Evolutionary conservation across 306 rosid species (phyloP), one percentile per base, ranked within the genome.

Genomic region (Mimosa bimucronata): DNA sequence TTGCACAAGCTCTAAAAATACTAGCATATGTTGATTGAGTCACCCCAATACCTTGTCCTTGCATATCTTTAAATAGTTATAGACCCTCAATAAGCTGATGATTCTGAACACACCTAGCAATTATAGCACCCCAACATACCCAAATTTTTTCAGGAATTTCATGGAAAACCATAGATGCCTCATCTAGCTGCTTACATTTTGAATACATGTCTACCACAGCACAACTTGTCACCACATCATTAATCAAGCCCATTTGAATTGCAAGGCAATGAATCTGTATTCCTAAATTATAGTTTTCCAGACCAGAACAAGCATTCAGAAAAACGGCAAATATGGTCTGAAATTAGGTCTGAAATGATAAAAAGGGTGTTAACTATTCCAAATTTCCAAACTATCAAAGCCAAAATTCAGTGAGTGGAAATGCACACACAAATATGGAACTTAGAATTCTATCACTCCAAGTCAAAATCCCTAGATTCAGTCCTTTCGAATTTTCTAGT

Each of bases 21-120:
- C 97, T 92, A 74, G 97, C 98, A 83, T 92, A 94, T 40, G 90
- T 88, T 76, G 98, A 87, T 78, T 94, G 98, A 77, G 96, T 94
- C 85, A 84, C 92, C 89, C 89, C 94, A 71, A 89, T 55, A 40
- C 89, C 92, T 28, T 61, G 79, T 46, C 69, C 86, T 80, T 88
- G 89, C 97, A 90, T 90, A 79, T 86, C 91, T 83, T 83, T 90
- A 80, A 90, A 94, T 28, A 92, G 55, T 26, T 85, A 77, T 67
- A 94, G 55, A 9, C 92, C 93, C 85, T 86, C 80, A 34, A 81
- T 40, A 76, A 88, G 87, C 75, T 67, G 83, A 62, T 85, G 87
- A 79, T 92, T 94, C 83, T 88, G 96, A 79, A 89, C 96, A 77
- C 86, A 88, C 14, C 94, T 97, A 18, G 98, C 98, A 83, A 92